These are phyloP conservation scores for Stevia rebaudiana DNA, from an alignment of 140 eudicot species.

Conservation along the genomic window DNA sequence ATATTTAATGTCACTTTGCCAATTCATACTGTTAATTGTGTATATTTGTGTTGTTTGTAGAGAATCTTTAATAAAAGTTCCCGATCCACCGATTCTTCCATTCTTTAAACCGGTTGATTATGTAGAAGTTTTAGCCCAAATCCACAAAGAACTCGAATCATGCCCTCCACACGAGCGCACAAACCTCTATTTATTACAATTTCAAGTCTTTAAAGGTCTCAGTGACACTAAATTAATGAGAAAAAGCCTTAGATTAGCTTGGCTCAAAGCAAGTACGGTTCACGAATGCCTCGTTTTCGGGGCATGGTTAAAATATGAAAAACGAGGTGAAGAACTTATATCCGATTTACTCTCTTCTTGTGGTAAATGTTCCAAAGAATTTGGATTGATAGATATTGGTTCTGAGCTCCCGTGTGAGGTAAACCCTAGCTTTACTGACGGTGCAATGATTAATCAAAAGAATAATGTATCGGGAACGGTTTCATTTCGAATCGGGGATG, in stretches of 20 bases:
- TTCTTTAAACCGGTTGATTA: slow-evolving; percentile 86
- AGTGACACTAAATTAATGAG: slow-evolving; percentile 85
- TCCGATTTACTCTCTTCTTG: slow-evolving; percentile 79
- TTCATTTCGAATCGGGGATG: slow-evolving; percentile 58
- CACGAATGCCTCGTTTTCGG: slow-evolving; percentile 77
- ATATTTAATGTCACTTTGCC: not conserved
- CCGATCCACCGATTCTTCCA: slow-evolving; percentile 83
- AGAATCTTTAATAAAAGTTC: slow-evolving; percentile 91
- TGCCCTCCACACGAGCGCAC: slow-evolving; percentile 60
- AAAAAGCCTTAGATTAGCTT: slow-evolving; percentile 87
- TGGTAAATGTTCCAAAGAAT: slow-evolving; percentile 76
- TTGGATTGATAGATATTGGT: slow-evolving; percentile 65
- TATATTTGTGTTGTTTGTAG: slow-evolving; percentile 45
- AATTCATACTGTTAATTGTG: slow-evolving; percentile 2
- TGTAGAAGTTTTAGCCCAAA: slow-evolving; percentile 86
- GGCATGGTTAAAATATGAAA: slow-evolving; percentile 92
- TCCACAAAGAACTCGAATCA: slow-evolving; percentile 93
- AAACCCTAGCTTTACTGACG: slow-evolving; percentile 24
- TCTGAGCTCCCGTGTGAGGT: slow-evolving; percentile 51
- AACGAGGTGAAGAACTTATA: slow-evolving; percentile 83
- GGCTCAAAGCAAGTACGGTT: slow-evolving; percentile 68
- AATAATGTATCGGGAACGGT: slow-evolving; percentile 36
- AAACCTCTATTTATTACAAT: slow-evolving; percentile 74
- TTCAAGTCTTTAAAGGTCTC: slow-evolving; percentile 95
- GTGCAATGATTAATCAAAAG: slow-evolving; percentile 17